phyloP scores from a whole-genome alignment of 345 rosid genomes.

The Noccaea caerulescens region DNA sequence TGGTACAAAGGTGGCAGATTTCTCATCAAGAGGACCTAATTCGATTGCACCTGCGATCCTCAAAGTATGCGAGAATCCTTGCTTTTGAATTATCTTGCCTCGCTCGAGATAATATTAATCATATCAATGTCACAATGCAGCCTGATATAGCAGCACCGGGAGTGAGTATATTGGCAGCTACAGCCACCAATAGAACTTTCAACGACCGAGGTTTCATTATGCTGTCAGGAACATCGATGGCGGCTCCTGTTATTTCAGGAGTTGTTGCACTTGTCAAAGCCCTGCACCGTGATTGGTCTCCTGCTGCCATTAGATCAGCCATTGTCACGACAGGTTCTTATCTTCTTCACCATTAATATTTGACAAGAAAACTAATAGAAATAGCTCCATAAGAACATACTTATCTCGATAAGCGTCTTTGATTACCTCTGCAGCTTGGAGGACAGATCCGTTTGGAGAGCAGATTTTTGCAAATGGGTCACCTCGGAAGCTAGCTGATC shows the following conservation, averaged over 20 bases:
- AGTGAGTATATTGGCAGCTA: slow-evolving; percentile 50
- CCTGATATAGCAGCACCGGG: slow-evolving; percentile 59
- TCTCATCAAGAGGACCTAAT: slow-evolving; percentile 42
- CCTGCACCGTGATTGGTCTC: slow-evolving; percentile 50
- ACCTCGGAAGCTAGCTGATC: slow-evolving; percentile 48
- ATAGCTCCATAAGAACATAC: background rate
- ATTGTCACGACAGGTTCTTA: slow-evolving; percentile 56
- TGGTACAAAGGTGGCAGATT: slow-evolving; percentile 36
- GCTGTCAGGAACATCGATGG: slow-evolving; percentile 54
- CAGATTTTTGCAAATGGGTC: slow-evolving; percentile 53
- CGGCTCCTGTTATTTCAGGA: slow-evolving; percentile 49
- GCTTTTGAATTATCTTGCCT: background rate
- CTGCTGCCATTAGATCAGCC: slow-evolving; percentile 55
- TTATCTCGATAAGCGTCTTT: background rate
- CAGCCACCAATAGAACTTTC: slow-evolving; percentile 11
- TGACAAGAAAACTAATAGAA: background rate
- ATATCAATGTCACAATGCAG: slow-evolving; percentile 33
- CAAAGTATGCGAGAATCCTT: slow-evolving; percentile 13
- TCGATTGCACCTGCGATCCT: slow-evolving; percentile 31
- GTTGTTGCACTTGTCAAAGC: slow-evolving; percentile 50
- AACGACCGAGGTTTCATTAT: slow-evolving; percentile 41
- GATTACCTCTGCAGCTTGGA: slow-evolving; percentile 43
- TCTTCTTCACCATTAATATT: slow-evolving; percentile 3
- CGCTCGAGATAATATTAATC: background rate
- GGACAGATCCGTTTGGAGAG: slow-evolving; percentile 46